phyloP scores from a whole-genome alignment of 257 asterid species.

The Nyctanthes arbortristis region DNA sequence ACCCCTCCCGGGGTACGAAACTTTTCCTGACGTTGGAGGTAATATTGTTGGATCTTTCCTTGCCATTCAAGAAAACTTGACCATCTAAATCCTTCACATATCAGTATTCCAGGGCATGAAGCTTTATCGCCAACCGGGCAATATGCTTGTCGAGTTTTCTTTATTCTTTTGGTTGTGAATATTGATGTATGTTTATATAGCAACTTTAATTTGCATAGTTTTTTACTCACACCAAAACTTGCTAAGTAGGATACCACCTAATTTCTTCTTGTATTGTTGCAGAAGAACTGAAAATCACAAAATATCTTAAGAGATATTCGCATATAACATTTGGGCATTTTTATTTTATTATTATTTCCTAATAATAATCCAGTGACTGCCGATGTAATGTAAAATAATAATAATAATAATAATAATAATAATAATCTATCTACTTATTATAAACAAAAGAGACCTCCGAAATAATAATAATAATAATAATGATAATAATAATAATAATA shows the following conservation, averaged over 20 bases:
- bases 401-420: no score
- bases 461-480: no score
- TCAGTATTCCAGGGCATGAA: neutral
- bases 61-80: conserved; percentile 36
- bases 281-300: neutral
- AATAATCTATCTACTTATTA: no score
- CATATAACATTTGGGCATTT: neutral
- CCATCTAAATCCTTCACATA: conserved; percentile 18
- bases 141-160: neutral
- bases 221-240: neutral
- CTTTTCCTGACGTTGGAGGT: conserved; percentile 74
- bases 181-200: neutral
- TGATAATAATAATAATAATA: neutral
- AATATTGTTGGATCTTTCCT: conserved; percentile 45
- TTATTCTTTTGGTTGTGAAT: neutral
- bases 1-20: conserved; percentile 39
- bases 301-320: neutral
- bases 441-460: no score
- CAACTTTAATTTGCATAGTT: neutral
- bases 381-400: no score
- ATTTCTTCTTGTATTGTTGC: neutral
- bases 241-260: neutral
- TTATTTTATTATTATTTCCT: no score
- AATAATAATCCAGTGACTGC: no score
- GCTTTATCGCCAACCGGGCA: neutral